Evolutionary conservation across 352 stramenopile genomes (phyloP).

Genomic region (Phytophthora citrophthora): DNA sequence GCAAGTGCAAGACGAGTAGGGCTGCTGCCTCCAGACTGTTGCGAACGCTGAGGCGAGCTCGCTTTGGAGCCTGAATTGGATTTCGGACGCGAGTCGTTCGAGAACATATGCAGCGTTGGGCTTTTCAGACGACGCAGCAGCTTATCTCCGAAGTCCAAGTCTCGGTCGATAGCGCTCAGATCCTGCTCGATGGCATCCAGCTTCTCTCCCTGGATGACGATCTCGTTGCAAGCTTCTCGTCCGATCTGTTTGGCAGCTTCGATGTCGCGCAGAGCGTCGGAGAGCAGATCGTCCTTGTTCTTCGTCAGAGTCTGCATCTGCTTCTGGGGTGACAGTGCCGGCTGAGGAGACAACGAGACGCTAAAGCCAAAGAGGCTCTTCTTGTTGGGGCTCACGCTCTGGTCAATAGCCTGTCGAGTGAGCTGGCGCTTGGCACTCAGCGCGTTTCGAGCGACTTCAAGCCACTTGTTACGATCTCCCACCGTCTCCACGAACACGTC

Average conservation of each 20-base stretch:
- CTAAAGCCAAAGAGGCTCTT: constrained; percentile 71
- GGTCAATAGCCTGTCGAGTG: constrained; percentile 39
- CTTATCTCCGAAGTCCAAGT: constrained; percentile 82
- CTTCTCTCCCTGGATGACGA: constrained; percentile 76
- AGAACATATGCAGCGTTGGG: constrained; percentile 76
- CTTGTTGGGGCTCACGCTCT: constrained; percentile 41
- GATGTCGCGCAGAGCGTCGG: constrained; percentile 76
- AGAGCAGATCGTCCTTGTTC: constrained; percentile 70
- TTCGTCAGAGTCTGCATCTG: constrained; percentile 70
- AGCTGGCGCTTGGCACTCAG: constrained; percentile 61
- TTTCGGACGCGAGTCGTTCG: constrained; percentile 44
- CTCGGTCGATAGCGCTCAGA: constrained; percentile 56
- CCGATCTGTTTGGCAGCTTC: constrained; percentile 76
- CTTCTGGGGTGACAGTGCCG: constrained; percentile 52
- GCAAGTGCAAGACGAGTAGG: constrained; percentile 21
- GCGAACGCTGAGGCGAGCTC: constrained; percentile 21
- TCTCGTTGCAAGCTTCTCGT: constrained; percentile 73
- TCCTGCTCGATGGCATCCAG: constrained; percentile 74
- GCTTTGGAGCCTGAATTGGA: constrained; percentile 12
- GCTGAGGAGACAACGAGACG: constrained; percentile 25
- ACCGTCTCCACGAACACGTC: constrained; percentile 80
- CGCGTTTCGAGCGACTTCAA: constrained; percentile 81
- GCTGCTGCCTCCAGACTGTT: constrained; percentile 17
- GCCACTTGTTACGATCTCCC: constrained; percentile 74
- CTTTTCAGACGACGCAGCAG: constrained; percentile 72